phyloP scores from a whole-genome alignment of 495 filamentous ascomycete species.

The Rostrohypoxylon terebratum region DNA sequence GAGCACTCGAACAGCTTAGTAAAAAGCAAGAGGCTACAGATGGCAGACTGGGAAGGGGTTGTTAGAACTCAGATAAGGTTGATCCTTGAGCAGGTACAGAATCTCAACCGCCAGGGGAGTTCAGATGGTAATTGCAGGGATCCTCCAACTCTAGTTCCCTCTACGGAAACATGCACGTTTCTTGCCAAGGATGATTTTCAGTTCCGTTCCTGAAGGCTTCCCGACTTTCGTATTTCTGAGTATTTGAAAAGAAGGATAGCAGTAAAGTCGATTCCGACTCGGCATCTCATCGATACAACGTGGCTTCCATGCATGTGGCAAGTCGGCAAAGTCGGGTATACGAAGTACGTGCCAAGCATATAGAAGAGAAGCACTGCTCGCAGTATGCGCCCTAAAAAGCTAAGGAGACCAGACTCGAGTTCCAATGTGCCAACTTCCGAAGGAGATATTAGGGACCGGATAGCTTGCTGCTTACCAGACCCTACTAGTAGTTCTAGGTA shows the following conservation, averaged over 20 bases:
- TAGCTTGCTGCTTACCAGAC: not conserved
- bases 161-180: slow-evolving; percentile 35
- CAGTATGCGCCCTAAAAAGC: slow-evolving; percentile 14
- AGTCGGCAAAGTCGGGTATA: slow-evolving; percentile 15
- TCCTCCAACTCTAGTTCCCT: slow-evolving; percentile 22
- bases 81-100: slow-evolving; percentile 40
- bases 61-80: slow-evolving; percentile 39
- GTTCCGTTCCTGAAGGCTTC: not conserved
- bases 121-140: slow-evolving; percentile 33
- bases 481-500: too few relatives aligned
- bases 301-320: slow-evolving; percentile 28
- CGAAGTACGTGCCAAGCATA: slow-evolving; percentile 19
- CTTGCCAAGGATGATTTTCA: slow-evolving; percentile 29
- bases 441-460: not conserved
- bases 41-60: slow-evolving; percentile 19
- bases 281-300: slow-evolving; percentile 39
- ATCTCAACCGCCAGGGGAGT: slow-evolving; percentile 32
- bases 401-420: not conserved
- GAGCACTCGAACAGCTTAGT: not conserved
- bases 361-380: slow-evolving; percentile 16
- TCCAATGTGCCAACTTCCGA: not conserved
- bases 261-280: slow-evolving; percentile 23
- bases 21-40: not conserved
- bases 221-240: not conserved
- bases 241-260: slow-evolving; percentile 11